Evolutionary conservation across 1,284 basidiomycete genomes (phyloP).

Genomic region (Ustilago loliicola): DNA sequence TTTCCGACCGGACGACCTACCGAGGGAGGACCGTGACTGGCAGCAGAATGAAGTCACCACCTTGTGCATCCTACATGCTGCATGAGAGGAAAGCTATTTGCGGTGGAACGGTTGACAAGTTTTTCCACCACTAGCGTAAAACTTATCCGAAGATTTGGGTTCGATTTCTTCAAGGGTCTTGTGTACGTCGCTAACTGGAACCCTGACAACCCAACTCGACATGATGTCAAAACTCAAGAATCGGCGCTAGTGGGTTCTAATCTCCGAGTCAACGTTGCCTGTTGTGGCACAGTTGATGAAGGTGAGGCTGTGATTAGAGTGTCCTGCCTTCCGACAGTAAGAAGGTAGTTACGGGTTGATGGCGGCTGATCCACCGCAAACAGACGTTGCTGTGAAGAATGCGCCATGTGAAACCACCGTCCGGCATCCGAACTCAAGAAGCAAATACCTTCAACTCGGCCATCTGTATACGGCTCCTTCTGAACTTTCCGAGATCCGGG

Average conservation of each 20-base stretch:
- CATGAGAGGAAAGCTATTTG: too few species aligned
- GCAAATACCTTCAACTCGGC: too few species aligned
- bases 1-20: too few species aligned
- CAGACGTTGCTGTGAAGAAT: not conserved
- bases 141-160: not conserved
- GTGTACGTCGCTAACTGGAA: not conserved
- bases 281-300: not conserved
- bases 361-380: not conserved
- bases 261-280: too few species aligned
- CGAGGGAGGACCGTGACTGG: too few species aligned
- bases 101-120: not conserved
- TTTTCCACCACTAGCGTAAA: not conserved
- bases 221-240: not conserved
- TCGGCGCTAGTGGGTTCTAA: too few species aligned
- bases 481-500: too few species aligned
- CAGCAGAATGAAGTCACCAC: too few species aligned
- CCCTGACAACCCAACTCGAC: not conserved
- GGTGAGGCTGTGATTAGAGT: constrained; percentile 1
- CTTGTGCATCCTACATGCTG: too few species aligned
- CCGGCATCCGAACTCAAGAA: too few species aligned
- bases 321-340: not conserved
- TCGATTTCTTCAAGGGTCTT: not conserved
- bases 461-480: too few species aligned
- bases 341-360: not conserved
- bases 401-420: too few species aligned